Conservation (phyloP, 2,329 filamentous ascomycete genomes). For the Aspergillus luchuensis region DNA sequence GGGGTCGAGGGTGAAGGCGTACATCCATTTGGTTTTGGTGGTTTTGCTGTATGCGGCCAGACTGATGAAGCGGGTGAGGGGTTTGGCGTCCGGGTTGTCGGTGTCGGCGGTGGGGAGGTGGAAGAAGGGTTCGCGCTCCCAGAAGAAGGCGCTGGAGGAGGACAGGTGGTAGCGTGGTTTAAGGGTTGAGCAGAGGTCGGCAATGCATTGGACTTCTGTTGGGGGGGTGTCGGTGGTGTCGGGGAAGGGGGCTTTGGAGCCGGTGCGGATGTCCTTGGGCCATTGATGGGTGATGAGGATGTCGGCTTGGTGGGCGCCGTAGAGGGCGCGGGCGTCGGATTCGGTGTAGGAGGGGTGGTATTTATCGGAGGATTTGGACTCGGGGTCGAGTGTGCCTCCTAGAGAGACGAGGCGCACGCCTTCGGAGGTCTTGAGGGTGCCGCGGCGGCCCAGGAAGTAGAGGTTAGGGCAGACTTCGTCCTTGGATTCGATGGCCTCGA, state of each 20-base stretch:
- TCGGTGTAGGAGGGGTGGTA: slow-evolving; percentile 76
- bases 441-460: slow-evolving; percentile 83
- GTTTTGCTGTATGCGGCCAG: slow-evolving; percentile 76
- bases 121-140: slow-evolving; percentile 91
- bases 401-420: slow-evolving; percentile 85
- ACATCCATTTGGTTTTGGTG: slow-evolving; percentile 67
- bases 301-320: slow-evolving; percentile 76
- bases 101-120: slow-evolving; percentile 59
- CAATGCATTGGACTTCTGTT: slow-evolving; percentile 65
- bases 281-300: slow-evolving; percentile 86
- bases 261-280: slow-evolving; percentile 71
- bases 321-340: slow-evolving; percentile 73
- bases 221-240: slow-evolving; percentile 54
- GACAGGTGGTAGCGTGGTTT: slow-evolving; percentile 94
- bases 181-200: slow-evolving; percentile 74
- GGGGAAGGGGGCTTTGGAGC: slow-evolving; percentile 66
- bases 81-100: slow-evolving; percentile 56
- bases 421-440: slow-evolving; percentile 84
- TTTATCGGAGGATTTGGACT: slow-evolving; percentile 57
- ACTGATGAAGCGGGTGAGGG: slow-evolving; percentile 86
- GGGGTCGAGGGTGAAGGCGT: slow-evolving; percentile 68
- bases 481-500: slow-evolving; percentile 72
- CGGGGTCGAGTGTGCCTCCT: slow-evolving; percentile 65
- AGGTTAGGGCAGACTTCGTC: slow-evolving; percentile 85
- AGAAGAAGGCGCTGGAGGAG: slow-evolving; percentile 70